Conservation (phyloP, 176 grass and related monocot species). For the Aegilops sharonensis region DNA sequence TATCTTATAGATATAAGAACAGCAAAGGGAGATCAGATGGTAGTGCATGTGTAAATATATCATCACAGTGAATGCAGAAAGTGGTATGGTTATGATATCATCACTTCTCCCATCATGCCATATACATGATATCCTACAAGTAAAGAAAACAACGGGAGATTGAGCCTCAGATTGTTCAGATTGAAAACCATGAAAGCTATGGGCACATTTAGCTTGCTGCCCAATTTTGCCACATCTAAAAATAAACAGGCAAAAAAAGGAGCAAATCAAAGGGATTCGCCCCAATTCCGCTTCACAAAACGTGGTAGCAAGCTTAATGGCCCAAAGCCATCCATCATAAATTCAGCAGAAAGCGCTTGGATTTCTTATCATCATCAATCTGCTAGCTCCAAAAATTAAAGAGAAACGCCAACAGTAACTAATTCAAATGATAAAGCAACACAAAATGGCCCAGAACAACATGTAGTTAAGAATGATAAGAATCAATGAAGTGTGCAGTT, state of each 20-base stretch:
- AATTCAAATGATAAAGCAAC: background rate
- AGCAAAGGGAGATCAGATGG: constrained; percentile 53
- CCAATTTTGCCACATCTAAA: background rate
- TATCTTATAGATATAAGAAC: too few species aligned
- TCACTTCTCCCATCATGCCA: constrained; percentile 33
- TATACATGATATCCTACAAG: background rate
- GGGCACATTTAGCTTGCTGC: too few species aligned
- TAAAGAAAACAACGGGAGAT: background rate
- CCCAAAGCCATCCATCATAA: constrained; percentile 38
- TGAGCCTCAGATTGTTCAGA: constrained; percentile 42
- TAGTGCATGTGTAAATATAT: constrained; percentile 47
- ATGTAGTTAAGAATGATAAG: too few species aligned
- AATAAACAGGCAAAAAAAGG: background rate
- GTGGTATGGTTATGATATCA: constrained; percentile 37
- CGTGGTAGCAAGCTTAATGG: background rate
- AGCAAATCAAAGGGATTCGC: background rate
- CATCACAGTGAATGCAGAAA: constrained; percentile 56
- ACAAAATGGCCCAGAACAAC: background rate
- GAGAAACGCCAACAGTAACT: too few species aligned
- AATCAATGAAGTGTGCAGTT: too few species aligned
- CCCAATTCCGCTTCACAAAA: constrained; percentile 2
- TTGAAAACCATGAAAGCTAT: constrained; percentile 50
- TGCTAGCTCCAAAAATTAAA: constrained; percentile 1
- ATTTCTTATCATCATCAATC: constrained; percentile 34
- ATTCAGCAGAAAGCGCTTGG: constrained; percentile 39